These are phyloP conservation scores for Wilhelminamyces savonicus DNA, from an alignment of 805 yeast genomes.

Conservation along the genomic window DNA sequence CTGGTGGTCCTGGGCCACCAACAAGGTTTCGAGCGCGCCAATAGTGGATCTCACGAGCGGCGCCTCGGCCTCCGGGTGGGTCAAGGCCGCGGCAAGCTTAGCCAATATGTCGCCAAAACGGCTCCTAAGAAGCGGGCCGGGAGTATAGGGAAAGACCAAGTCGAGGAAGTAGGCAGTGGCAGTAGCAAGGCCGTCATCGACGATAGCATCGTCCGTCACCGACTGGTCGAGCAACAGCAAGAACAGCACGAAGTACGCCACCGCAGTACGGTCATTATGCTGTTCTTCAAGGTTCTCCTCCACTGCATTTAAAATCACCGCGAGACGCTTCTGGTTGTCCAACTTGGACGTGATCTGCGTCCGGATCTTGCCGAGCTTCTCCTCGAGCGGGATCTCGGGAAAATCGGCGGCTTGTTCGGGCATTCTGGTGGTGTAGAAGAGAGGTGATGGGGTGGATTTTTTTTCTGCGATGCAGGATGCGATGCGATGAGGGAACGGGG, in stretches of 20 bases:
- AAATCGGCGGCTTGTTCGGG: too few species aligned
- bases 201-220: conserved; percentile 40
- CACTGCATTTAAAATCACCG: conserved; percentile 78
- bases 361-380: conserved; percentile 61
- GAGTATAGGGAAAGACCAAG: conserved; percentile 66
- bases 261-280: conserved; percentile 54
- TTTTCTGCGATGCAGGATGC: too few species aligned
- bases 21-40: conserved; percentile 76
- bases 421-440: too few species aligned
- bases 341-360: conserved; percentile 70
- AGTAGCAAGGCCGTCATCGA: conserved; percentile 61
- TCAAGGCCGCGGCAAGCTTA: conserved; percentile 74
- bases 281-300: conserved; percentile 81
- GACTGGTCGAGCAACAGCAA: conserved; percentile 77
- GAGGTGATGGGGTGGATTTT: too few species aligned
- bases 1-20: conserved; percentile 71
- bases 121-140: conserved; percentile 60
- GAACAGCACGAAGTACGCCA: conserved; percentile 81
- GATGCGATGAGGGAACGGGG: too few species aligned
- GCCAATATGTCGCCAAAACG: conserved; percentile 75
- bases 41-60: conserved; percentile 77
- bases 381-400: too few species aligned
- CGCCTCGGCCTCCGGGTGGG: conserved; percentile 65
- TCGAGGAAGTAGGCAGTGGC: conserved; percentile 79
- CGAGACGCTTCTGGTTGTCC: conserved; percentile 80